Evolutionary conservation across 768 basidiomycete genomes (phyloP).

Genomic region (Pholiota conissans): DNA sequence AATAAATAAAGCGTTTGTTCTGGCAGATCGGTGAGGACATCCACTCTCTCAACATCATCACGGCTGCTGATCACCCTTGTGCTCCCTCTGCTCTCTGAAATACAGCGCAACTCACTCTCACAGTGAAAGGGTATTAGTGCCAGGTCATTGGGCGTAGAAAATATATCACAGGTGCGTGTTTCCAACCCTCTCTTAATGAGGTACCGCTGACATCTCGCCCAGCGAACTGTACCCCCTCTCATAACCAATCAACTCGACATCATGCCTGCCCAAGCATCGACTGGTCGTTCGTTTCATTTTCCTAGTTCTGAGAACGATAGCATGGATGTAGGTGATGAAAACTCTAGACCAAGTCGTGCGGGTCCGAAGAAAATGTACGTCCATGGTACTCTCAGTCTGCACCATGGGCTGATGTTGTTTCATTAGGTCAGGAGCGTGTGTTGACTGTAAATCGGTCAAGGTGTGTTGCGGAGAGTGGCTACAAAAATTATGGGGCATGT

Average conservation of each 20-base stretch:
- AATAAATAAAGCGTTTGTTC: slow-evolving; percentile 1
- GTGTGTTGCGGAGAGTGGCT: slow-evolving; percentile 21
- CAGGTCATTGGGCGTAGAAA: neutral
- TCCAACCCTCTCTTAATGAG: neutral
- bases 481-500: neutral
- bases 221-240: neutral
- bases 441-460: slow-evolving; percentile 59
- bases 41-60: neutral
- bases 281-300: slow-evolving; percentile 12
- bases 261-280: slow-evolving; percentile 16
- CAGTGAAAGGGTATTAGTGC: neutral
- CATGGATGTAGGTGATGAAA: slow-evolving; percentile 13
- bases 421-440: slow-evolving; percentile 50
- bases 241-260: neutral
- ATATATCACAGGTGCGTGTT: slow-evolving; percentile 2
- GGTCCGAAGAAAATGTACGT: slow-evolving; percentile 21
- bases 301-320: slow-evolving; percentile 16
- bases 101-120: neutral
- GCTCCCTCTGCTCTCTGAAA: neutral
- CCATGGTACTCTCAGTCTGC: neutral
- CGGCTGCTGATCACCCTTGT: neutral
- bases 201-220: neutral
- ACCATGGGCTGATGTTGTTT: slow-evolving; percentile 1
- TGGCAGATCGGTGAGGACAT: neutral
- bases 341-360: slow-evolving; percentile 5